A percentile compares a stretch with the other conserved stretches of the same genome.
Evolutionary conservation across 2,329 filamentous ascomycete genomes (phyloP).

Genomic region (Neopestalotiopsis sp.): DNA sequence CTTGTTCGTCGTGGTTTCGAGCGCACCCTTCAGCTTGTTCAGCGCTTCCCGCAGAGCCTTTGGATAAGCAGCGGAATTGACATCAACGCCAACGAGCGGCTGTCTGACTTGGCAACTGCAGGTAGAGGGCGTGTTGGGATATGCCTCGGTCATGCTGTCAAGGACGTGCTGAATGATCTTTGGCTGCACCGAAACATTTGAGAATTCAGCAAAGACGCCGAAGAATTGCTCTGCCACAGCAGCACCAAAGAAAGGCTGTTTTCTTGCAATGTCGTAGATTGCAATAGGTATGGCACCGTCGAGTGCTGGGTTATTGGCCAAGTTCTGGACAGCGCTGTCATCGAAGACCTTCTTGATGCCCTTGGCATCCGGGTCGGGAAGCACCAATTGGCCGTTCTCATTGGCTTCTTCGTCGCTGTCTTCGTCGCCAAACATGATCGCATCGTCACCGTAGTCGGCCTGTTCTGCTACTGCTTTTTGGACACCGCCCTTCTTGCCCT

Average conservation of each 20-base stretch:
- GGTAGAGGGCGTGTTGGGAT: conserved; percentile 65
- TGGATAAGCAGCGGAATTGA: conserved; percentile 73
- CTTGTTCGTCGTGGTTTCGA: conserved; percentile 52
- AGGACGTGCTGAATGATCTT: conserved; percentile 78
- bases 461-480: conserved; percentile 61
- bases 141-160: conserved; percentile 62
- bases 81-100: conserved; percentile 69
- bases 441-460: conserved; percentile 50
- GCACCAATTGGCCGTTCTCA: conserved; percentile 43
- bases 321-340: conserved; percentile 49
- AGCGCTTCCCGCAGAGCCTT: conserved; percentile 71
- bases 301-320: conserved; percentile 79
- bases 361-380: conserved; percentile 50
- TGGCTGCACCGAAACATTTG: conserved; percentile 64
- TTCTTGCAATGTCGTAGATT: conserved; percentile 86
- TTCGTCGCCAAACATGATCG: conserved; percentile 47
- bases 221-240: conserved; percentile 79
- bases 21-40: conserved; percentile 59
- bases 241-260: conserved; percentile 73
- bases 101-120: conserved; percentile 74
- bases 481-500: conserved; percentile 49
- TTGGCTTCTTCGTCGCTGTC: conserved; percentile 50
- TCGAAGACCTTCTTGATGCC: conserved; percentile 50
- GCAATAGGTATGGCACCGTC: conserved; percentile 93
- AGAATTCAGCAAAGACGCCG: conserved; percentile 75